These are phyloP conservation scores for Euclidium syriacum DNA, from an alignment of 345 rosid genomes.

Conservation along the genomic window DNA sequence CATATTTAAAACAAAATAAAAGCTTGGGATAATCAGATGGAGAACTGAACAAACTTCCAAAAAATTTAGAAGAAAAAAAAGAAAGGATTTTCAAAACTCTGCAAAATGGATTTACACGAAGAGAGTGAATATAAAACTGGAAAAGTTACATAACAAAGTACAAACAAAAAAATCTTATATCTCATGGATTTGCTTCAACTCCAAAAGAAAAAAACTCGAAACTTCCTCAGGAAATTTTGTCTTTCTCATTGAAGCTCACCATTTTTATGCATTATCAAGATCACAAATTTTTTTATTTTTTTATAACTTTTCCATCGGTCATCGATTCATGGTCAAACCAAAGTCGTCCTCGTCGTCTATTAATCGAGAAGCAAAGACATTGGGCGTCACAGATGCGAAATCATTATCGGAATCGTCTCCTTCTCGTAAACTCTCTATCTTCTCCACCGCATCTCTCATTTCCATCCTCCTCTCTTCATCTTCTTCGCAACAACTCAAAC, in stretches of 20 bases:
- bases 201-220: neutral
- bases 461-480: constrained; percentile 46
- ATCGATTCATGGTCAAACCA: constrained; percentile 27
- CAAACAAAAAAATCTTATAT: neutral
- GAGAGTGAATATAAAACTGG: neutral
- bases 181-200: neutral
- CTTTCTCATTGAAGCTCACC: neutral
- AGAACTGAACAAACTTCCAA: neutral
- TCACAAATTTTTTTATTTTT: neutral
- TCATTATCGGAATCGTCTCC: constrained; percentile 27
- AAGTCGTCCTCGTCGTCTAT: constrained; percentile 31
- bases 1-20: neutral
- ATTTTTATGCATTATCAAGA: neutral
- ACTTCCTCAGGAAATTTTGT: neutral
- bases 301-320: neutral
- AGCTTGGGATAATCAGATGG: neutral
- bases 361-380: constrained; percentile 23
- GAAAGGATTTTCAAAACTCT: neutral
- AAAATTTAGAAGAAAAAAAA: no score
- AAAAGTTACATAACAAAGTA: neutral
- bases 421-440: constrained; percentile 42
- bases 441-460: constrained; percentile 42
- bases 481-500: constrained; percentile 68
- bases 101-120: constrained; percentile 1
- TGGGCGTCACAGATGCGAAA: constrained; percentile 4